Evolutionary conservation across 2,329 filamentous ascomycete genomes (phyloP).

Genomic region (Fusarium sp.): DNA sequence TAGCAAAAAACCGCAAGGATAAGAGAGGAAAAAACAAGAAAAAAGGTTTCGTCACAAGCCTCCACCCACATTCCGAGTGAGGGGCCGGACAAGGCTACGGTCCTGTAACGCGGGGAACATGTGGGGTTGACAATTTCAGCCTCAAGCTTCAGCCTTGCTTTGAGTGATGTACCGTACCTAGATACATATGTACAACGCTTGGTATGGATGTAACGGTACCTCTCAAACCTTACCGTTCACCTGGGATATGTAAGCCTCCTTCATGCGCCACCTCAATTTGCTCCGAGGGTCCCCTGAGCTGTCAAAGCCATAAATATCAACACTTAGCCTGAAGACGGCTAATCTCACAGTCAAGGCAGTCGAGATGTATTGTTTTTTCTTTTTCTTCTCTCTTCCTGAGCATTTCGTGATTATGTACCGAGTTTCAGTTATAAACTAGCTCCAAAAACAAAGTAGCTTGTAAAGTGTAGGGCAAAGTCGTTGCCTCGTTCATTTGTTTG

Average conservation of each 20-base stretch:
- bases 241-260: conserved; percentile 2
- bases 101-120: conserved; percentile 29
- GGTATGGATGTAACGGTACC: conserved; percentile 19
- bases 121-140: conserved; percentile 14
- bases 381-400: conserved; percentile 1
- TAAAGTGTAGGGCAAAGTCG: conserved; percentile 31
- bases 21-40: conserved; percentile 7
- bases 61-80: conserved; percentile 17
- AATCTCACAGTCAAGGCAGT: conserved; percentile 10
- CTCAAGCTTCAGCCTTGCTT: conserved; percentile 17
- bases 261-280: background rate
- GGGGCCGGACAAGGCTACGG: conserved; percentile 12
- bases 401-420: conserved; percentile 39
- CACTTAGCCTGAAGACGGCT: conserved; percentile 2
- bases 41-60: conserved; percentile 10
- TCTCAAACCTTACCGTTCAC: conserved; percentile 10
- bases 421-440: conserved; percentile 38
- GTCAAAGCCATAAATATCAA: conserved; percentile 13
- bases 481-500: conserved; percentile 13
- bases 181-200: too few relatives aligned
- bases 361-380: background rate
- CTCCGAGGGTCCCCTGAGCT: background rate
- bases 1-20: background rate
- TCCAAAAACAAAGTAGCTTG: conserved; percentile 21
- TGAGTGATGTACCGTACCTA: background rate